phyloP scores from a whole-genome alignment of 2,329 filamentous ascomycete genomes.

The Penicillium sp. region DNA sequence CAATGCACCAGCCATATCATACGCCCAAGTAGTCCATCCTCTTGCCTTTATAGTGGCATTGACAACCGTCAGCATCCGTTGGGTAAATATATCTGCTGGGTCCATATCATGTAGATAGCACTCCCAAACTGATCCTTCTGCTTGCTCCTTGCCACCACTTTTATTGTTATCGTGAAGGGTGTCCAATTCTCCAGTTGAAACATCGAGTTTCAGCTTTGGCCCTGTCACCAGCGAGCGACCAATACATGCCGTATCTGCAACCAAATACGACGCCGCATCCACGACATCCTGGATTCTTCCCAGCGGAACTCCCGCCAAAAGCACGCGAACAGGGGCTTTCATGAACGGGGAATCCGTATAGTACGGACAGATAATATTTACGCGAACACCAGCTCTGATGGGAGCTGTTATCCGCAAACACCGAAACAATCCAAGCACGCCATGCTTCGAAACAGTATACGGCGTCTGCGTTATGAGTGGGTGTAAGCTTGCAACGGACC shows the following conservation, averaged over 20 bases:
- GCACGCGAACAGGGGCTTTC: slow-evolving; percentile 40
- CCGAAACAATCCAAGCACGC: slow-evolving; percentile 61
- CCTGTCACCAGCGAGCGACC: slow-evolving; percentile 58
- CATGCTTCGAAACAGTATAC: slow-evolving; percentile 64
- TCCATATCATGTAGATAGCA: slow-evolving; percentile 57
- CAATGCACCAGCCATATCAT: slow-evolving; percentile 16
- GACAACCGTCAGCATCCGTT: slow-evolving; percentile 52
- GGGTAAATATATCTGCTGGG: slow-evolving; percentile 54
- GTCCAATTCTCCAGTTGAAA: slow-evolving; percentile 21
- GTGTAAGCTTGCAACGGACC: slow-evolving; percentile 55
- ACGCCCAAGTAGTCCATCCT: slow-evolving; percentile 53
- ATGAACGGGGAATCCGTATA: slow-evolving; percentile 63
- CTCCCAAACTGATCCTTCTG: slow-evolving; percentile 55
- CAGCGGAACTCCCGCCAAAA: slow-evolving; percentile 56
- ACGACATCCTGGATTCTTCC: slow-evolving; percentile 58
- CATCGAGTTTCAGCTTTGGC: slow-evolving; percentile 49
- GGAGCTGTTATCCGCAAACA: slow-evolving; percentile 50
- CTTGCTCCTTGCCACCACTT: background rate
- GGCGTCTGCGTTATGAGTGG: slow-evolving; percentile 43
- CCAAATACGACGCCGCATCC: slow-evolving; percentile 59
- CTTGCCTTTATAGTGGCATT: slow-evolving; percentile 39
- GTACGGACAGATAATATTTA: slow-evolving; percentile 66
- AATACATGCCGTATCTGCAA: slow-evolving; percentile 55
- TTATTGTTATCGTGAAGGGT: slow-evolving; percentile 18
- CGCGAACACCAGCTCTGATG: slow-evolving; percentile 51